phyloP scores from a whole-genome alignment of 129 eudicot species.

The Centrapalus pauciflorus region DNA sequence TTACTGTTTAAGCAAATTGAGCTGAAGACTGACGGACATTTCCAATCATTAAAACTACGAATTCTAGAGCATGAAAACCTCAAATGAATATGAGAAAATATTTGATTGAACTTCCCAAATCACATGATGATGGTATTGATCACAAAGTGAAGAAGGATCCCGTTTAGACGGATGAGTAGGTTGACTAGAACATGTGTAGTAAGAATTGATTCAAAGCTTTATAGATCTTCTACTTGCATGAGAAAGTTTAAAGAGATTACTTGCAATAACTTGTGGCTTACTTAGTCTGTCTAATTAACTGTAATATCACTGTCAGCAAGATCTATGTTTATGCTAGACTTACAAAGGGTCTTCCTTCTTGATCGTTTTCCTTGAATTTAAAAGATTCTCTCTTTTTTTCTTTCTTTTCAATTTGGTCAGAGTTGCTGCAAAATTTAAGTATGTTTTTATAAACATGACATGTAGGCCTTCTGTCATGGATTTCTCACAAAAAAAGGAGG shows the following conservation, averaged over 20 bases:
- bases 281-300: neutral
- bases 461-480: constrained; percentile 16
- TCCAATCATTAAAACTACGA: neutral
- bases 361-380: too few relatives aligned
- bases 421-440: too few relatives aligned
- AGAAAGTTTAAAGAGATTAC: neutral
- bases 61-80: neutral
- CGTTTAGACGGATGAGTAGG: too few relatives aligned
- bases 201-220: neutral
- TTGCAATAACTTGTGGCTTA: too few relatives aligned
- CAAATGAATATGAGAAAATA: neutral
- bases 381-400: neutral
- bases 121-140: neutral
- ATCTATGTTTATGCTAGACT: neutral
- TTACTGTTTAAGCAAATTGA: too few relatives aligned
- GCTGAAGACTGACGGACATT: neutral
- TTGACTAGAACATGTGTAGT: too few relatives aligned
- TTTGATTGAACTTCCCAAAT: neutral
- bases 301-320: neutral
- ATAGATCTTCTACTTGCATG: neutral
- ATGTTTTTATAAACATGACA: too few relatives aligned
- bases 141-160: neutral
- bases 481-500: constrained; percentile 14
- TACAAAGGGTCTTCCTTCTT: too few relatives aligned
- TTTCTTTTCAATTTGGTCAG: neutral